Evolutionary conservation across 768 basidiomycete species (phyloP), one percentile per base, ranked within the genome.

Genomic region (Termitomyces sp.): DNA sequence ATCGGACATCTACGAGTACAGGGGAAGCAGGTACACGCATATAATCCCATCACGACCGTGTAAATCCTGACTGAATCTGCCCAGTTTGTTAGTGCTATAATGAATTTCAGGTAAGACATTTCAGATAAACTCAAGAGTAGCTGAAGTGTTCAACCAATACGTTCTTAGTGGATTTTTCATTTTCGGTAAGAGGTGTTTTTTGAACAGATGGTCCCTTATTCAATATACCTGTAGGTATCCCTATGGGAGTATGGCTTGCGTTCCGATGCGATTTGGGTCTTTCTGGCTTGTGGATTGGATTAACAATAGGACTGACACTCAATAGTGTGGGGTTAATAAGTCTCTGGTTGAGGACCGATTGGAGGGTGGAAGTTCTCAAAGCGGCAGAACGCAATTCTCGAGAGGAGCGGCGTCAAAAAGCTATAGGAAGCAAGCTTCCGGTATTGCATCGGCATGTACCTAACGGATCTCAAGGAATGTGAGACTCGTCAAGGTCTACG

Each of bases 1-100:
- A 81, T 79, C 8, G 94, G 93, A 2, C 83, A 95, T 59, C 78
- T 98, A 54, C 81, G 96, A 39, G 89, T 94, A 0, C 76, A 83
- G 32, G 95, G 95, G 22, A 88, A 87, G 70, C 90, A 89, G 72
- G 86, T 78, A 54, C 16, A 68, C 63, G 14, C 24, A 58, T 12
- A 44, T n/a, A 22, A 18, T 37, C 16, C 14, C 58, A 33, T 61
- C 56, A 30, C 48, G 33, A 7, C 22, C 24, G 16, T 27, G 30
- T 34, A 44, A 37, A 53, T 34, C 4, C 22, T 26, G 33, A 47
- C 0, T n/a, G 22, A 40, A 30, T 46, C 20, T 32, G 43, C 4
- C 63, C 43, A 92, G 81, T 79, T 84, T 59, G 76, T 80, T 0
- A 90, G 91, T 5, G 92, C 93, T 0, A 42, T 94, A 13, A 77